Evolutionary conservation across 108 stramenopile genomes (phyloP).

Genomic region (Cyclotella atomus): DNA sequence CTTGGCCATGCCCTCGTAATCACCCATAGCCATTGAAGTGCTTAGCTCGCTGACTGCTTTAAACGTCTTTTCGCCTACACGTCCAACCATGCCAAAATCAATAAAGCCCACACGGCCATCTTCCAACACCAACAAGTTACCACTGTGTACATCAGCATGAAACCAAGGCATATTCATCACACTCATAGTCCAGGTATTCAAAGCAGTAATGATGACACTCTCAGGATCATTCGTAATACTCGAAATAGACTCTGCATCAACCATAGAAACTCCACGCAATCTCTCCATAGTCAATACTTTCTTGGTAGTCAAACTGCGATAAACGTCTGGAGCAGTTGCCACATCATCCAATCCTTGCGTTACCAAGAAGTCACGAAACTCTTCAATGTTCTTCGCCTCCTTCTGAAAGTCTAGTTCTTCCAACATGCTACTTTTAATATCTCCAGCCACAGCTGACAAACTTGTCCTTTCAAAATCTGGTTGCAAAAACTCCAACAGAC

Average conservation of each 20-base stretch:
- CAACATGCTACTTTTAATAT: conserved; percentile 89
- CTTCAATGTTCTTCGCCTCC: conserved; percentile 89
- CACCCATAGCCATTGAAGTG: conserved; percentile 70
- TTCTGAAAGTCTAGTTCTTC: conserved; percentile 95
- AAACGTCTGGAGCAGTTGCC: conserved; percentile 83
- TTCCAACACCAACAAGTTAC: conserved; percentile 77
- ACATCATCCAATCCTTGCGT: conserved; percentile 61
- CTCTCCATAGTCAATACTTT: conserved; percentile 94
- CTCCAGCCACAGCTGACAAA: conserved; percentile 83
- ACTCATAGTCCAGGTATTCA: conserved; percentile 92
- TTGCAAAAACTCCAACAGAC: conserved; percentile 87
- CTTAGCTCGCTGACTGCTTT: conserved; percentile 86
- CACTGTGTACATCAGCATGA: conserved; percentile 98
- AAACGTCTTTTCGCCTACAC: conserved; percentile 87
- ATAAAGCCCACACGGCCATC: conserved; percentile 97
- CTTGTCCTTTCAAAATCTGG: conserved; percentile 92
- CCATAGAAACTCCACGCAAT: conserved; percentile 86
- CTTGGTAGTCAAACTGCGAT: conserved; percentile 66
- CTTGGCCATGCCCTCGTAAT: conserved; percentile 88
- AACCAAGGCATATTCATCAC: conserved; percentile 93
- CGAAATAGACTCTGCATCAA: conserved; percentile 82
- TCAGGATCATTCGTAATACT: conserved; percentile 80
- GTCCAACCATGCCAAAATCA: conserved; percentile 97
- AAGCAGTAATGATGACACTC: conserved; percentile 86
- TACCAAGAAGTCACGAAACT: conserved; percentile 86